phyloP scores from a whole-genome alignment of 352 stramenopile genomes.

The Pythium utonaiense region DNA sequence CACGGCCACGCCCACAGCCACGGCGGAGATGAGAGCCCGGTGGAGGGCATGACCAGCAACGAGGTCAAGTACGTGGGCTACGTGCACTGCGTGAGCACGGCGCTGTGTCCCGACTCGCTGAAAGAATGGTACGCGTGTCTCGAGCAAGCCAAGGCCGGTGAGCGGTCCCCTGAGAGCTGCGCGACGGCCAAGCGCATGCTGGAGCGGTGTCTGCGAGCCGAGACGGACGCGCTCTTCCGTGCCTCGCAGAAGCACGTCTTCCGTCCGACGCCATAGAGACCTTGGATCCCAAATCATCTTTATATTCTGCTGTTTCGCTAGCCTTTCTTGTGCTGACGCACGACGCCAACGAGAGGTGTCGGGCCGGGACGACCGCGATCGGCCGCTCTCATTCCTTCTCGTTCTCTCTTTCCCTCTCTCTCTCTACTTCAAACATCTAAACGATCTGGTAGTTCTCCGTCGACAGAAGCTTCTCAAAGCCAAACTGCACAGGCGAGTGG shows the following conservation, averaged over 20 bases:
- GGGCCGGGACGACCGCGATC: not conserved
- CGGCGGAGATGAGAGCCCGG: not conserved
- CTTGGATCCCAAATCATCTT: slow-evolving; percentile 3
- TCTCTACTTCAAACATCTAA: slow-evolving; percentile 47
- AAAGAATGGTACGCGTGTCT: slow-evolving; percentile 53
- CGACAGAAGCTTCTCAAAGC: slow-evolving; percentile 85
- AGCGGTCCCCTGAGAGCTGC: slow-evolving; percentile 46
- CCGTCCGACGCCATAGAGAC: slow-evolving; percentile 23
- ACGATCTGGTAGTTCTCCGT: slow-evolving; percentile 87
- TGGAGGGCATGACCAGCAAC: slow-evolving; percentile 28
- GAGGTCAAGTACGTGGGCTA: slow-evolving; percentile 60
- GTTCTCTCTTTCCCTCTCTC: too few relatives aligned
- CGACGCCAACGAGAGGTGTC: not conserved
- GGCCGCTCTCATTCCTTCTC: too few relatives aligned
- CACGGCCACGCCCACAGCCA: slow-evolving; percentile 1
- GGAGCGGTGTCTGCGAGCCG: slow-evolving; percentile 68
- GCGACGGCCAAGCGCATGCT: slow-evolving; percentile 50
- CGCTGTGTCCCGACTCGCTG: slow-evolving; percentile 49
- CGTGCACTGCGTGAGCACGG: slow-evolving; percentile 48
- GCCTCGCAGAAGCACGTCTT: slow-evolving; percentile 62
- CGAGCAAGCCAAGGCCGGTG: slow-evolving; percentile 32
- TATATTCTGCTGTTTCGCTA: slow-evolving; percentile 2
- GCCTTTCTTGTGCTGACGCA: slow-evolving; percentile 3
- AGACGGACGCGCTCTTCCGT: slow-evolving; percentile 61
- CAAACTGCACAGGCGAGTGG: slow-evolving; percentile 67